Evolutionary conservation across 768 basidiomycete genomes (phyloP).

Genomic region (Lentinula guzmanii): DNA sequence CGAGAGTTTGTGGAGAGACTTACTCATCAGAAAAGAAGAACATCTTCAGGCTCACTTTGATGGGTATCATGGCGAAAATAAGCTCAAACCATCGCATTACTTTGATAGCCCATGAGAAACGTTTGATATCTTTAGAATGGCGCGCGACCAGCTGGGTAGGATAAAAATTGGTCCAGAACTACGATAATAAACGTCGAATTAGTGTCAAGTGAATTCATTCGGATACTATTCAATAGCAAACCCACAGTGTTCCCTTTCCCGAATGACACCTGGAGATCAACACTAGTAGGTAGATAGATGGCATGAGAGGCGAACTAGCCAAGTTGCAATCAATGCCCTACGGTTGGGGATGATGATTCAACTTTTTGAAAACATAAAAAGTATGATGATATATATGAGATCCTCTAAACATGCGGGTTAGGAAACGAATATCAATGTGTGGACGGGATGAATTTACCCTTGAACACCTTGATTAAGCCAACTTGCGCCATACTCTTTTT

Average conservation of each 20-base stretch:
- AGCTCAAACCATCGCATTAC: constrained; percentile 25
- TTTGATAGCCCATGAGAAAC: constrained; percentile 24
- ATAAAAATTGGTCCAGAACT: constrained; percentile 34
- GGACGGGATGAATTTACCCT: not conserved
- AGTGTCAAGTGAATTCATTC: not conserved
- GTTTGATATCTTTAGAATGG: constrained; percentile 22
- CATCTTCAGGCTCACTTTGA: constrained; percentile 26
- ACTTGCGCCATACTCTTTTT: constrained; percentile 3
- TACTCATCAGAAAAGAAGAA: constrained; percentile 26
- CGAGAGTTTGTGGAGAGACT: not conserved
- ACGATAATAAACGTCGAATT: not conserved
- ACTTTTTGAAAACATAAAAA: constrained; percentile 5
- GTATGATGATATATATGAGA: constrained; percentile 10
- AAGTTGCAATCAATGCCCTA: not conserved
- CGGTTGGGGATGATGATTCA: constrained; percentile 6
- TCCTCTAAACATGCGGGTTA: not conserved
- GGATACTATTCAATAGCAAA: not conserved
- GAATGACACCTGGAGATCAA: constrained; percentile 9
- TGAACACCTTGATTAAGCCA: constrained; percentile 11
- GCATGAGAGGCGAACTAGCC: not conserved
- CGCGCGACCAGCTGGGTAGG: constrained; percentile 23
- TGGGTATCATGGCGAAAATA: constrained; percentile 24
- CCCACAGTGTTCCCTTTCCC: constrained; percentile 6
- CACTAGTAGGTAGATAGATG: not conserved
- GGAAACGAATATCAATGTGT: not conserved